Evolutionary conservation across 345 rosid genomes (phyloP).

Genomic region (Hibiscus tridactylites): DNA sequence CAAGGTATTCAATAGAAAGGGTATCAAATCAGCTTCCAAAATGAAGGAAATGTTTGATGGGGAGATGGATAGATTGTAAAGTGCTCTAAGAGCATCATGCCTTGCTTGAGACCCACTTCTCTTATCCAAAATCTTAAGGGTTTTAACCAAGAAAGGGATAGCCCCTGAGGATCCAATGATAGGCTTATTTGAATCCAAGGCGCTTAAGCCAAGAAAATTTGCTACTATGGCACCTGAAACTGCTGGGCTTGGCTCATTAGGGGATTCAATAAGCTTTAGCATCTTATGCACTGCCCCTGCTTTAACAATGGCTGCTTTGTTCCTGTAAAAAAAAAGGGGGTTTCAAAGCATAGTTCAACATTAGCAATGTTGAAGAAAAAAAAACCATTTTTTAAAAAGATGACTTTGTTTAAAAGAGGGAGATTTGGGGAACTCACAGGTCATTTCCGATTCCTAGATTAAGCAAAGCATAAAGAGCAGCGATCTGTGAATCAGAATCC

Average conservation of each 20-base stretch:
- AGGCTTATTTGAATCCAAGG: constrained; percentile 77
- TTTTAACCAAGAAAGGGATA: constrained; percentile 60
- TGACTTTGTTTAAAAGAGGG: not conserved
- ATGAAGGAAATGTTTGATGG: constrained; percentile 49
- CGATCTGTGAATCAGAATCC: constrained; percentile 45
- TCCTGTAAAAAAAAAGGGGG: constrained; percentile 38
- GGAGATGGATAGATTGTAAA: constrained; percentile 76
- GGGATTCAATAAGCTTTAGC: constrained; percentile 70
- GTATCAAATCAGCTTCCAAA: constrained; percentile 53
- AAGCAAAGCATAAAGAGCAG: constrained; percentile 79
- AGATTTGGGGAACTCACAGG: constrained; percentile 38
- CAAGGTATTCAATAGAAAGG: constrained; percentile 44
- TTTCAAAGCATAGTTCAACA: not conserved
- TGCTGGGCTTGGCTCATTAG: constrained; percentile 33
- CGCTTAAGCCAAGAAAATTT: constrained; percentile 88
- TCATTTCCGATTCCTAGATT: constrained; percentile 93
- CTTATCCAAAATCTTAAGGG: constrained; percentile 33
- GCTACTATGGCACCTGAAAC: constrained; percentile 84
- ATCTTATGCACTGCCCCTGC: constrained; percentile 95
- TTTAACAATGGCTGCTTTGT: constrained; percentile 95
- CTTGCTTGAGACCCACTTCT: constrained; percentile 53
- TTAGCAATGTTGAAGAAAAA: not conserved
- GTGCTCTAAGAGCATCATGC: constrained; percentile 83
- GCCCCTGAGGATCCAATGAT: constrained; percentile 93
- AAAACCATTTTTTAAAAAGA: not conserved